Evolutionary conservation across 2,329 filamentous ascomycete genomes (phyloP), one percentile per base, ranked within the genome.

Genomic region (Cordyceps cicadae): DNA sequence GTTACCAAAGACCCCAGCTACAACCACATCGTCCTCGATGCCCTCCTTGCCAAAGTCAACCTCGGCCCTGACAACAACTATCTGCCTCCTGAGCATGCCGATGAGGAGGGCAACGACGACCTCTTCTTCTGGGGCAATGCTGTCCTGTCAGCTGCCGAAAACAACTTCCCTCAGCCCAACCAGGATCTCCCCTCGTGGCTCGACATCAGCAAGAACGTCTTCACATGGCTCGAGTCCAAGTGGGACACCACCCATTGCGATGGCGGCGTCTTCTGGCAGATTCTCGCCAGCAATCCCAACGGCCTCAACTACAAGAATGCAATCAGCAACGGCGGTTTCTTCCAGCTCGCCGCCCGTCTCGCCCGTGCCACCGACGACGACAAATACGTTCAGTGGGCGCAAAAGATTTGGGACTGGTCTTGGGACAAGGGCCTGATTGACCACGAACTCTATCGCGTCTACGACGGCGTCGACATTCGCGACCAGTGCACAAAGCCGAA

Each of bases 251-350:
- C 75, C 0, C 72, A 74, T n/a, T 92, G 89, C 67, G 79, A 77
- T 37, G 89, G 88, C 62, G 89, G 88, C 9, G 72, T 92, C 57
- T 79, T 83, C 63, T 91, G 88, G 87, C 89, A 93, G 75, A 89
- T 93, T 64, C 91, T 86, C 70, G 75, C 79, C 1, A 83, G 82
- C 67, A 91, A 92, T 68, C 72, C 73, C 43, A 82, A 82, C 62
- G 89, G 89, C 7, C 87, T 89, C 69, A 78, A 83, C 68, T 91
- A 92, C 79, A 92, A 90, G 72, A 90, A 91, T 73, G 50, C 63
- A 6, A 84, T 92, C 66, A 87, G 86, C 63, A 94, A 94, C 71
- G 90, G 89, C 48, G 87, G 86, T n/a, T 85, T 94, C 70, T 92
- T 95, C 72, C 87, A 92, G 68, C 79, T 96, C 14, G 86, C 87